Percentiles rank a stretch among this genome's conserved stretches.
Conservation (phyloP, 2,329 filamentous ascomycete species). For the Corniculantispora saksenae region DNA sequence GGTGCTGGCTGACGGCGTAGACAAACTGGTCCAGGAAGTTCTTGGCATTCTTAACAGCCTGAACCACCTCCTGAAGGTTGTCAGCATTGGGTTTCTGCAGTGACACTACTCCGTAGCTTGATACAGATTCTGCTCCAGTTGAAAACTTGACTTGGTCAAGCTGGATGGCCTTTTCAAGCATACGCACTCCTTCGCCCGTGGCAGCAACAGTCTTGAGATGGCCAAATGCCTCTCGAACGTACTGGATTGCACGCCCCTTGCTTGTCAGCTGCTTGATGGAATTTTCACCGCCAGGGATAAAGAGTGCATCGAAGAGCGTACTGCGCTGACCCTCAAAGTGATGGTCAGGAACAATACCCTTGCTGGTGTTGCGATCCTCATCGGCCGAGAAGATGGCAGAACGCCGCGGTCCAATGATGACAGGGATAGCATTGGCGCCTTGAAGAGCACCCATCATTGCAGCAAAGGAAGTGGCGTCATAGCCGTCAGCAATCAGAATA, state of each 20-base stretch:
- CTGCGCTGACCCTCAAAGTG: conserved; percentile 79
- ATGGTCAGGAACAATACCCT: conserved; percentile 68
- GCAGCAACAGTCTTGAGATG: conserved; percentile 80
- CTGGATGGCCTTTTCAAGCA: conserved; percentile 55
- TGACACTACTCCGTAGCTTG: conserved; percentile 79
- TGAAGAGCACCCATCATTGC: conserved; percentile 65
- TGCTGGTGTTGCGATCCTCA: conserved; percentile 48
- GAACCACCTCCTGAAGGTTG: conserved; percentile 60
- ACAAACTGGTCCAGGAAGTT: conserved; percentile 73
- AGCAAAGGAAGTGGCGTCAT: conserved; percentile 65
- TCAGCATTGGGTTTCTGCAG: conserved; percentile 54
- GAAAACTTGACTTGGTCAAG: conserved; percentile 42
- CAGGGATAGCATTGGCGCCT: conserved; percentile 64
- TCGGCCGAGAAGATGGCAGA: conserved; percentile 65
- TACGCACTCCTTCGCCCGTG: conserved; percentile 68
- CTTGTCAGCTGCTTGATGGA: conserved; percentile 63
- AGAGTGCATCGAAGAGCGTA: conserved; percentile 79
- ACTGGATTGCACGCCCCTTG: conserved; percentile 74
- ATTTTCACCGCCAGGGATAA: conserved; percentile 70
- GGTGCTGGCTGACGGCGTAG: conserved; percentile 68
- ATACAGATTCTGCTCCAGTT: conserved; percentile 48
- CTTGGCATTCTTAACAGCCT: conserved; percentile 66
- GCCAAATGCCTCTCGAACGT: conserved; percentile 77
- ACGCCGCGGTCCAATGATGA: conserved; percentile 71
- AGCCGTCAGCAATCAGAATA: conserved; percentile 77